Percentiles rank a stretch among this genome's conserved stretches.
Conservation (phyloP, 208 protist genomes). For the Trypanosoma vivax region DNA sequence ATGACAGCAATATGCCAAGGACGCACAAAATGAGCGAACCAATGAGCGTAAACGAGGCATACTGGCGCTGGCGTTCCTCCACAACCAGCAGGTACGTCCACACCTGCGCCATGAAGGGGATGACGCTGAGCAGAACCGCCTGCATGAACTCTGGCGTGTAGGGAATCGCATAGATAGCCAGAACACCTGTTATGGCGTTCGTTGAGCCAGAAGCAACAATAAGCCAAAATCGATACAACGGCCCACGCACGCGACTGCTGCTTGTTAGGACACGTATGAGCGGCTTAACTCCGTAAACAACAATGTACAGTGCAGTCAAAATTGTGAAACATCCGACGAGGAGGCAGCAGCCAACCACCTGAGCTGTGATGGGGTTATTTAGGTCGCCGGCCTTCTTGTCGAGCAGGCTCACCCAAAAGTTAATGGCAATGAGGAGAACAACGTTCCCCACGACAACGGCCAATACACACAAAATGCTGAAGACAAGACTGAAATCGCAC, state of each 20-base stretch:
- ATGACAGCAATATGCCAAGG: slow-evolving; percentile 53
- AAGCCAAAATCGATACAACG: slow-evolving; percentile 52
- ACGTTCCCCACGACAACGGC: slow-evolving; percentile 73
- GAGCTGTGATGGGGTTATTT: slow-evolving; percentile 62
- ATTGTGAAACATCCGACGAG: slow-evolving; percentile 44
- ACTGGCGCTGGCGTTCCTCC: slow-evolving; percentile 62
- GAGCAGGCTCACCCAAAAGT: slow-evolving; percentile 76
- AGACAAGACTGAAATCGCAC: slow-evolving; percentile 28
- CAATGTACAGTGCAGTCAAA: slow-evolving; percentile 25
- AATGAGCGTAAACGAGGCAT: slow-evolving; percentile 61
- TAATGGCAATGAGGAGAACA: slow-evolving; percentile 59
- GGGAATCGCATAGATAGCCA: slow-evolving; percentile 56
- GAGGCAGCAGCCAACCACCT: slow-evolving; percentile 52
- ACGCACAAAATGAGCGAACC: slow-evolving; percentile 61
- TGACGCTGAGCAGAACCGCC: slow-evolving; percentile 60
- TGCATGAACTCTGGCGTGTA: slow-evolving; percentile 78
- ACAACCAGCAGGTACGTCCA: slow-evolving; percentile 74
- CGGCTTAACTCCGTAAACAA: slow-evolving; percentile 29
- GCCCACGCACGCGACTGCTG: slow-evolving; percentile 41
- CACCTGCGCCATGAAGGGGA: slow-evolving; percentile 69
- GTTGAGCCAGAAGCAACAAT: slow-evolving; percentile 64
- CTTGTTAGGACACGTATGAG: slow-evolving; percentile 46
- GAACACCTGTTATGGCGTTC: slow-evolving; percentile 47
- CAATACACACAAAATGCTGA: slow-evolving; percentile 60
- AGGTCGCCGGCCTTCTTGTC: slow-evolving; percentile 23